These are phyloP conservation scores for Podospora pseudoanserina DNA, from an alignment of 495 filamentous ascomycete species.

Conservation along the genomic window DNA sequence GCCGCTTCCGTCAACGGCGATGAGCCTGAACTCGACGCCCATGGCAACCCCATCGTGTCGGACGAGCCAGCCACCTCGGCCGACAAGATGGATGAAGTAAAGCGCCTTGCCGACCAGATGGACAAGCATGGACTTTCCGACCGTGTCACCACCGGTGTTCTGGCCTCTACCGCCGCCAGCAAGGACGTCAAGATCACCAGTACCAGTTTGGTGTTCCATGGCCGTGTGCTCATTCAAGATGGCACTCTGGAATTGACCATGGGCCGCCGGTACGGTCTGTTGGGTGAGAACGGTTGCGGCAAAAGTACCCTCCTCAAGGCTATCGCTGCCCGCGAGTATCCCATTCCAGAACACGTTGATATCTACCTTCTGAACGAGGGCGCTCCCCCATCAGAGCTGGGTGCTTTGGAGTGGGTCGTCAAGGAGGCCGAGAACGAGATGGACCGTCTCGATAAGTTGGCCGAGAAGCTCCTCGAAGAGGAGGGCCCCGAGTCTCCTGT, in stretches of 20 bases:
- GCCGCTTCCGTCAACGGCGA: slow-evolving; percentile 68
- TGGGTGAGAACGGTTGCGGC: slow-evolving; percentile 98
- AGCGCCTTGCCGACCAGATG: slow-evolving; percentile 71
- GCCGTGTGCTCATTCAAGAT: slow-evolving; percentile 91
- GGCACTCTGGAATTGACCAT: slow-evolving; percentile 90
- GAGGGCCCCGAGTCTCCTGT: slow-evolving; percentile 87
- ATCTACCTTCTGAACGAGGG: slow-evolving; percentile 99
- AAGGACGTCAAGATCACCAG: slow-evolving; percentile 97
- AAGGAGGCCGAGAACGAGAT: slow-evolving; percentile 92
- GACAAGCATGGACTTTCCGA: slow-evolving; percentile 95
- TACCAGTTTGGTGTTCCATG: slow-evolving; percentile 91
- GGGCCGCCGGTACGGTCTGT: slow-evolving; percentile 85
- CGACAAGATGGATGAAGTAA: slow-evolving; percentile 73
- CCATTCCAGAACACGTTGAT: slow-evolving; percentile 94
- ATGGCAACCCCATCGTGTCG: slow-evolving; percentile 54
- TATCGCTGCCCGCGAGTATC: slow-evolving; percentile 88
- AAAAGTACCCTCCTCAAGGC: slow-evolving; percentile 97
- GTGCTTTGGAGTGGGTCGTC: slow-evolving; percentile 96
- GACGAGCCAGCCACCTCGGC: slow-evolving; percentile 67
- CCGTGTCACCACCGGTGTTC: slow-evolving; percentile 95
- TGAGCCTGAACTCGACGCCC: slow-evolving; percentile 58
- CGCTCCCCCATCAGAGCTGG: slow-evolving; percentile 81
- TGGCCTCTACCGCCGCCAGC: slow-evolving; percentile 76
- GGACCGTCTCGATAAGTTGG: slow-evolving; percentile 77
- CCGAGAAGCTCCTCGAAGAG: slow-evolving; percentile 86